Evolutionary conservation across 2,329 filamentous ascomycete species (phyloP).

Genomic region (Alternaria novae-zelandiae): DNA sequence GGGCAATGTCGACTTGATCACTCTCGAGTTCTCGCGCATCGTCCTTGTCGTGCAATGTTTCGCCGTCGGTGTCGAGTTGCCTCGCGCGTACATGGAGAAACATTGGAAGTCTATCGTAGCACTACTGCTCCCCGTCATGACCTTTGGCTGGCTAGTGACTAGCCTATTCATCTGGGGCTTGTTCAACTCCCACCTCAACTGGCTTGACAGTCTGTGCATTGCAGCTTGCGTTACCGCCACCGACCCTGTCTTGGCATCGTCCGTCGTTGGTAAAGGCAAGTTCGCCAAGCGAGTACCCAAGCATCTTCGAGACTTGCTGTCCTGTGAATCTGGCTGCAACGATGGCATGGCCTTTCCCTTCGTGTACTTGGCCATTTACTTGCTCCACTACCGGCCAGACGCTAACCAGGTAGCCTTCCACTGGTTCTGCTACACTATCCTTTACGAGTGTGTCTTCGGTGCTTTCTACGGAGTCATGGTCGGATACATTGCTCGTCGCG

Average conservation of each 20-base stretch:
- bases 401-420: conserved; percentile 75
- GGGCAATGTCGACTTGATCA: conserved; percentile 86
- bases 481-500: conserved; percentile 88
- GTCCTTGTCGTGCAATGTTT: conserved; percentile 93
- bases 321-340: conserved; percentile 97
- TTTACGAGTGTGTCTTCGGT: conserved; percentile 96
- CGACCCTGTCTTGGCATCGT: conserved; percentile 94
- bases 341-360: conserved; percentile 99
- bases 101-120: conserved; percentile 94
- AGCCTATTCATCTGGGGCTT: conserved; percentile 96
- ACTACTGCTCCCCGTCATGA: conserved; percentile 94
- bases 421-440: conserved; percentile 86
- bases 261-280: conserved; percentile 97
- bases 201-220: conserved; percentile 86
- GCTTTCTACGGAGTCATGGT: conserved; percentile 85
- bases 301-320: conserved; percentile 92
- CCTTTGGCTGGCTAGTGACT: conserved; percentile 90
- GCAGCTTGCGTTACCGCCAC: conserved; percentile 97
- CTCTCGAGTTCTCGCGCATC: conserved; percentile 86
- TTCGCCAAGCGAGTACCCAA: conserved; percentile 97
- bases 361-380: conserved; percentile 88
- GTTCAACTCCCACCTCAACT: conserved; percentile 73
- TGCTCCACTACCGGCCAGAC: conserved; percentile 79
- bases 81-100: conserved; percentile 94
- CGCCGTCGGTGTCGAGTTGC: conserved; percentile 87